Evolutionary conservation across 306 rosid species (phyloP).

Genomic region (Acacia melanoxylon): DNA sequence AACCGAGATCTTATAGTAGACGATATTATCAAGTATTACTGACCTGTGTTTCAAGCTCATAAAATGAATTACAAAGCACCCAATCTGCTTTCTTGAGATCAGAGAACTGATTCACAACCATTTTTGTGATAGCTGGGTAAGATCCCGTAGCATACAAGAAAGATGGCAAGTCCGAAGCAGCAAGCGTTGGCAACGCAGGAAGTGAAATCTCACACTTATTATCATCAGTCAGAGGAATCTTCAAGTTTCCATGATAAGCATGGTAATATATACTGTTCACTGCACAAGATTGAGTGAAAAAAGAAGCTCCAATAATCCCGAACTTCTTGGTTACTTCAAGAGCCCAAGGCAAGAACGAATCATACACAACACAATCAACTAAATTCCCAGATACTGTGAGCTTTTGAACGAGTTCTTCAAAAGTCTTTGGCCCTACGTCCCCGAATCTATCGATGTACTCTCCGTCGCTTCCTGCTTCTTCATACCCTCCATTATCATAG

Average conservation of each 20-base stretch:
- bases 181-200: not conserved
- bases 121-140: not conserved
- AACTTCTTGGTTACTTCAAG: not conserved
- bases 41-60: not conserved
- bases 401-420: not conserved
- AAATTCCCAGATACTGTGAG: too few relatives aligned
- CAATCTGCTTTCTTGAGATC: not conserved
- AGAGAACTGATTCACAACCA: not conserved
- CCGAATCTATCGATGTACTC: not conserved
- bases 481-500: not conserved
- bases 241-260: not conserved
- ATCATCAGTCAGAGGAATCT: not conserved
- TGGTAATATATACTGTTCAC: not conserved
- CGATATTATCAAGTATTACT: too few relatives aligned
- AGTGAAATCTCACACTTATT: not conserved
- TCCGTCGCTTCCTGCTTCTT: not conserved
- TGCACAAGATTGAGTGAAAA: conserved; percentile 1
- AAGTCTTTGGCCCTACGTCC: not conserved
- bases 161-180: not conserved
- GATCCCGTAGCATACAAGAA: not conserved
- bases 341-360: not conserved
- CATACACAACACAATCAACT: not conserved
- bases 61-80: not conserved
- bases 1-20: too few relatives aligned
- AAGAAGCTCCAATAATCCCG: not conserved